Conservation (phyloP, 2,329 filamentous ascomycete species). For the Leptographium flavum region DNA sequence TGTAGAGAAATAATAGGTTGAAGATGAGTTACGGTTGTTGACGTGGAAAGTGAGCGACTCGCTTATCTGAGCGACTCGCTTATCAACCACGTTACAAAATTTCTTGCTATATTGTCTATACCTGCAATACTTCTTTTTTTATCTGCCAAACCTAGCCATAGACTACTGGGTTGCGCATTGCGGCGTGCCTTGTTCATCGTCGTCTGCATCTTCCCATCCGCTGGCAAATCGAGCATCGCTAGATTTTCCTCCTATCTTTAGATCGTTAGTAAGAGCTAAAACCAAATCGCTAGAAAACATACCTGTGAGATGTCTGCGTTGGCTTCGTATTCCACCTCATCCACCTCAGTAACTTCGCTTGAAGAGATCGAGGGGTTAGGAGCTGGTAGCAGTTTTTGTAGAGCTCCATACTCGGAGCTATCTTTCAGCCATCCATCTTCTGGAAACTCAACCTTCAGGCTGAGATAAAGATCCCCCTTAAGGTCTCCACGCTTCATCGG, state of each 20-base stretch:
- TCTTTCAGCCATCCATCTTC: slow-evolving; percentile 70
- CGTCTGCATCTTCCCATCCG: slow-evolving; percentile 54
- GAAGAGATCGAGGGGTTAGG: slow-evolving; percentile 46
- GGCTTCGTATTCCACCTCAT: slow-evolving; percentile 72
- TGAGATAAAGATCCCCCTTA: slow-evolving; percentile 76
- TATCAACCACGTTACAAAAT: too few species aligned
- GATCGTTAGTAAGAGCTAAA: slow-evolving; percentile 1
- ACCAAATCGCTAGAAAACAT: slow-evolving; percentile 17
- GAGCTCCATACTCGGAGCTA: slow-evolving; percentile 52
- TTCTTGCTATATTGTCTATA: too few species aligned
- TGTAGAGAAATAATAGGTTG: too few species aligned
- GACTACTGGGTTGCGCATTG: slow-evolving; percentile 60
- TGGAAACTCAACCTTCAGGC: slow-evolving; percentile 79
- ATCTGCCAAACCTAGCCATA: neutral
- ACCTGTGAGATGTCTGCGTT: slow-evolving; percentile 71
- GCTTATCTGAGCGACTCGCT: too few species aligned
- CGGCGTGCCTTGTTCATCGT: slow-evolving; percentile 48
- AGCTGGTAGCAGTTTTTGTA: slow-evolving; percentile 64
- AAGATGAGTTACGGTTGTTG: too few species aligned
- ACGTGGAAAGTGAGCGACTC: too few species aligned
- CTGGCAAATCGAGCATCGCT: slow-evolving; percentile 51
- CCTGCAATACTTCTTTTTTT: neutral
- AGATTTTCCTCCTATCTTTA: slow-evolving; percentile 57
- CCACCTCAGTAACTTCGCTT: slow-evolving; percentile 90
- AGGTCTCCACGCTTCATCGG: slow-evolving; percentile 72